Evolutionary conservation across 2,329 filamentous ascomycete genomes (phyloP).

Genomic region (Sporothrix globosa): DNA sequence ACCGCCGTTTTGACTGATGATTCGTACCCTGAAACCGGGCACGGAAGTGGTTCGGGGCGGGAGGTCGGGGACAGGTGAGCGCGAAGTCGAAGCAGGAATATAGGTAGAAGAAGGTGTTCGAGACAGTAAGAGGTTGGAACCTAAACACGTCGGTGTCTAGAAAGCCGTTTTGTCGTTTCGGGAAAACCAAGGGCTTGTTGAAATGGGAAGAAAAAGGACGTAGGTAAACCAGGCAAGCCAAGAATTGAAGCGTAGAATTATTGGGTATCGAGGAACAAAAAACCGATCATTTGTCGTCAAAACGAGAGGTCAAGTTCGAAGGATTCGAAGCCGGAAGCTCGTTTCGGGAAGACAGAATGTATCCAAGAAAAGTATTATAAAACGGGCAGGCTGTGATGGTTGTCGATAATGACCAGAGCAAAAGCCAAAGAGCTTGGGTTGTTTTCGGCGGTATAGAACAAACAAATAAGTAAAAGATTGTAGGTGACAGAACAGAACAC

Average conservation of each 20-base stretch:
- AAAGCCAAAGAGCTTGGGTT: neutral
- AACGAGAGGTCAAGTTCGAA: conserved; percentile 4
- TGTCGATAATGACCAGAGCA: neutral
- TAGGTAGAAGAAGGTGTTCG: neutral
- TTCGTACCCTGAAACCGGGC: conserved; percentile 59
- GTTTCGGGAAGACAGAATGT: conserved; percentile 9
- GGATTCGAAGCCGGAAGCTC: conserved; percentile 24
- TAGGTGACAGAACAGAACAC: conserved; percentile 17
- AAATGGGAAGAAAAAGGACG: neutral
- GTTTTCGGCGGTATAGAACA: conserved; percentile 10
- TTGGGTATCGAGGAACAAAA: conserved; percentile 32
- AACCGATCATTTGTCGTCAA: conserved; percentile 22
- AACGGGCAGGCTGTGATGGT: neutral
- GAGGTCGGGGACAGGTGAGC: conserved; percentile 31
- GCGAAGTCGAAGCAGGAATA: neutral
- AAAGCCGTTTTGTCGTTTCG: conserved; percentile 1
- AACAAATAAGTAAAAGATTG: conserved; percentile 7
- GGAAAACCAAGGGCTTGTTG: conserved; percentile 10
- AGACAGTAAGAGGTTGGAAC: neutral
- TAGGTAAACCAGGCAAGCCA: conserved; percentile 19
- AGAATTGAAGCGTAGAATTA: conserved; percentile 28
- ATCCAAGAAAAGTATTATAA: conserved; percentile 25
- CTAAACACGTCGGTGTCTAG: conserved; percentile 8
- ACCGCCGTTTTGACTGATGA: conserved; percentile 77
- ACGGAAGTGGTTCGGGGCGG: conserved; percentile 45